Percentiles rank a stretch among this genome's conserved stretches.
Conservation (phyloP, 2,329 filamentous ascomycete species). For the Pyrenochaeta sp. region DNA sequence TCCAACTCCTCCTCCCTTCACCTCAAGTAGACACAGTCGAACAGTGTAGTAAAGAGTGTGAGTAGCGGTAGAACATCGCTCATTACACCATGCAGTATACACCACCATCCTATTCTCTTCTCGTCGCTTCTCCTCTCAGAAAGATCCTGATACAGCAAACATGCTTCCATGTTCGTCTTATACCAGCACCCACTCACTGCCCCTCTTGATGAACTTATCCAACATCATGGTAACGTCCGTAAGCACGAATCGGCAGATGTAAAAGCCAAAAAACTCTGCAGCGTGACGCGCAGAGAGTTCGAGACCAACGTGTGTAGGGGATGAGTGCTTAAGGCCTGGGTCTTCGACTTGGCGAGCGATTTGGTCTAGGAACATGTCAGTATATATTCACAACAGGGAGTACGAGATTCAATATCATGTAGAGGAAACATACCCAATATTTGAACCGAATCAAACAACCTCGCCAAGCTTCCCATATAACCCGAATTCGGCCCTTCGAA, state of each 20-base stretch:
- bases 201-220: conserved; percentile 96
- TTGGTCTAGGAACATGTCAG: conserved; percentile 70
- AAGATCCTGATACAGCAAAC: background rate
- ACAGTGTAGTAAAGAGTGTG: background rate
- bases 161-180: conserved; percentile 32
- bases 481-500: conserved; percentile 85
- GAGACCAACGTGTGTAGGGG: conserved; percentile 92
- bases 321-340: conserved; percentile 87
- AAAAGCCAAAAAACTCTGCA: conserved; percentile 97
- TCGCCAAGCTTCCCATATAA: conserved; percentile 91
- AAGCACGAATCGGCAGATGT: conserved; percentile 93
- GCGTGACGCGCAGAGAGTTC: conserved; percentile 93
- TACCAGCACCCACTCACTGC: conserved; percentile 88
- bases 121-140: background rate
- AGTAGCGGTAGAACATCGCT: background rate
- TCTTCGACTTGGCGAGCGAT: conserved; percentile 96
- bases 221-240: conserved; percentile 83
- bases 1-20: background rate
- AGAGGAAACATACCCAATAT: conserved; percentile 74
- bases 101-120: background rate
- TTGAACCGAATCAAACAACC: conserved; percentile 92
- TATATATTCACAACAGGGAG: background rate
- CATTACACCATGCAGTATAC: conserved; percentile 2
- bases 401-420: background rate
- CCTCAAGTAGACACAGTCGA: background rate